Conservation (phyloP, 2,329 filamentous ascomycete species). For the Lecanicillium sp. region DNA sequence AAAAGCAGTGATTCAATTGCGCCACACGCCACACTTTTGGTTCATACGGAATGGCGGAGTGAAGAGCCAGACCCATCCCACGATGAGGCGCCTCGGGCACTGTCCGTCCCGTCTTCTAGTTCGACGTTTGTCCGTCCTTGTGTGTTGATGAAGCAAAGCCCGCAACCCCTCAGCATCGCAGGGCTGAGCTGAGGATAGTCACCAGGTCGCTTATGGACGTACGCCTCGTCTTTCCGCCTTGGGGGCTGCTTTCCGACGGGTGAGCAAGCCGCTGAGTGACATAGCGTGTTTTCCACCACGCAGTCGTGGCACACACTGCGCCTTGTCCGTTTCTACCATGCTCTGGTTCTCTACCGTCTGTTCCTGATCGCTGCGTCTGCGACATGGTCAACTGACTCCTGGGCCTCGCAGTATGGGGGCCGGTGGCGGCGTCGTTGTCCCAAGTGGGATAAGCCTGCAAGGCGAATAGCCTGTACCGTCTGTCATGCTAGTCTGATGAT, state of each 20-base stretch:
- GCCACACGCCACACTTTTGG: background rate
- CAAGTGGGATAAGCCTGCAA: slow-evolving; percentile 1
- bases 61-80: background rate
- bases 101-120: too few relatives aligned
- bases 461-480: slow-evolving; percentile 3
- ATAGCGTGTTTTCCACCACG: background rate
- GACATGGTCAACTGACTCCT: too few relatives aligned
- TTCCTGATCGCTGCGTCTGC: too few relatives aligned
- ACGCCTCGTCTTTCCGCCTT: slow-evolving; percentile 2
- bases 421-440: slow-evolving; percentile 13
- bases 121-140: too few relatives aligned
- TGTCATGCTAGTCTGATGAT: background rate
- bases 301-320: background rate
- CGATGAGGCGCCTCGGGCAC: background rate
- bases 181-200: slow-evolving; percentile 5
- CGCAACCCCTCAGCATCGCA: too few relatives aligned
- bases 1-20: background rate
- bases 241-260: slow-evolving; percentile 1
- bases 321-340: background rate
- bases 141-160: too few relatives aligned
- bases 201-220: background rate
- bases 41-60: background rate
- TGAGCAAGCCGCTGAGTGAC: background rate
- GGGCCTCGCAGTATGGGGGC: slow-evolving; percentile 10
- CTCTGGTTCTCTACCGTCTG: too few relatives aligned